phyloP scores from a whole-genome alignment of 1,284 basidiomycete genomes.

The Butyriboletus appendiculatus region DNA sequence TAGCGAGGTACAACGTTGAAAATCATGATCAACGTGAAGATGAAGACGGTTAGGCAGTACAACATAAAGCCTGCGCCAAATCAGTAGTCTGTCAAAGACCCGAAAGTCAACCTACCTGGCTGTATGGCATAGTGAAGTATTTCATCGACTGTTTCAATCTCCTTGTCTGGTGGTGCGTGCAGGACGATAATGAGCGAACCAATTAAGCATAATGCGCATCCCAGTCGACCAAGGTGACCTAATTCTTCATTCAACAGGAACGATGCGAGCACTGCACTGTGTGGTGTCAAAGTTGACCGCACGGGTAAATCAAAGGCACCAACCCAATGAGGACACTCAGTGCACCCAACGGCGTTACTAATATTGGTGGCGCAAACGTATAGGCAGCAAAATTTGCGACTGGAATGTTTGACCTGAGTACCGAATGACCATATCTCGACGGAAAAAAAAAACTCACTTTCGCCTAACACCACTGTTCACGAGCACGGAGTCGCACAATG shows the following conservation, averaged over 20 bases:
- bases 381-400: conserved; percentile 99
- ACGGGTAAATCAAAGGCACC: conserved; percentile 29
- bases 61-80: conserved; percentile 72
- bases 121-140: conserved; percentile 89
- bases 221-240: conserved; percentile 90
- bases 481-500: conserved; percentile 10
- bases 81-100: conserved; percentile 3
- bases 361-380: conserved; percentile 95
- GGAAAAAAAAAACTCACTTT: conserved; percentile 53
- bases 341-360: conserved; percentile 95
- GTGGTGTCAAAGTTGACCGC: conserved; percentile 15
- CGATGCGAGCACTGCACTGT: conserved; percentile 89
- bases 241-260: conserved; percentile 93
- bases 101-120: conserved; percentile 63
- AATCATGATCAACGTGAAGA: conserved; percentile 87
- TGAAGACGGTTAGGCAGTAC: conserved; percentile 85
- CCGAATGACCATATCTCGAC: not conserved
- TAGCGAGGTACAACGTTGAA: conserved; percentile 86
- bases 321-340: conserved; percentile 97
- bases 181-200: conserved; percentile 96
- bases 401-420: conserved; percentile 35
- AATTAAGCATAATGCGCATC: conserved; percentile 89
- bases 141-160: conserved; percentile 93
- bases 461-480: conserved; percentile 80
- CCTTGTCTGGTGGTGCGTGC: conserved; percentile 96